Percentiles rank a stretch among this genome's conserved stretches.
Conservation (phyloP, 768 basidiomycete species). For the Epithele typhae region DNA sequence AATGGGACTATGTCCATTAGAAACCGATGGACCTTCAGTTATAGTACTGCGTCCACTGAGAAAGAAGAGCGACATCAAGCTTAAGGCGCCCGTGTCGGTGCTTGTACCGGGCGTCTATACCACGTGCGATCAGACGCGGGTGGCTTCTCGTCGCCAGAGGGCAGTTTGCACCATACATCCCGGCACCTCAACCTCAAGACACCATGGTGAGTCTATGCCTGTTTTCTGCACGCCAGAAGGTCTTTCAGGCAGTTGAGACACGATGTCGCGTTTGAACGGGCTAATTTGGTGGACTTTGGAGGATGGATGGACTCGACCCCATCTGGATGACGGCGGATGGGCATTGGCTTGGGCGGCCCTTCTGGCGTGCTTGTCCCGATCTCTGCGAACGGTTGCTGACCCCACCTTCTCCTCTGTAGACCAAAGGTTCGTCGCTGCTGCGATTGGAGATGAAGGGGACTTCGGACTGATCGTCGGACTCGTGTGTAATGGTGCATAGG, state of each 20-base stretch:
- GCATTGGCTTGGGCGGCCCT: constrained; percentile 6
- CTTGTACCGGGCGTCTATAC: neutral
- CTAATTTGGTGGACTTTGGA: constrained; percentile 17
- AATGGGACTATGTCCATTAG: too few relatives aligned
- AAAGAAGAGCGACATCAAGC: too few relatives aligned
- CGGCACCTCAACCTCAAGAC: constrained; percentile 28
- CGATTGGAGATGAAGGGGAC: neutral
- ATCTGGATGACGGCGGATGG: constrained; percentile 37
- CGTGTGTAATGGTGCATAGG: constrained; percentile 41
- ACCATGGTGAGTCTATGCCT: constrained; percentile 41
- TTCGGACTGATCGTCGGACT: constrained; percentile 13
- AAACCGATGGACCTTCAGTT: too few relatives aligned
- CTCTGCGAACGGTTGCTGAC: constrained; percentile 16
- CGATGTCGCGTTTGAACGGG: constrained; percentile 15
- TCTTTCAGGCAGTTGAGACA: constrained; percentile 2
- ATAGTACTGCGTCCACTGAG: too few relatives aligned
- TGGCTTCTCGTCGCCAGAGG: constrained; percentile 11
- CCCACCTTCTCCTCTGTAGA: constrained; percentile 40
- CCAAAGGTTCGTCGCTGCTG: constrained; percentile 67
- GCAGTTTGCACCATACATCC: constrained; percentile 14
- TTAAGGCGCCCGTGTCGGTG: too few relatives aligned
- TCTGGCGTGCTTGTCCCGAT: constrained; percentile 3
- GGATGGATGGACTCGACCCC: constrained; percentile 29
- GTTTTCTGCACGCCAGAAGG: constrained; percentile 12
- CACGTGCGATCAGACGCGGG: constrained; percentile 14